Evolutionary conservation across 768 basidiomycete species (phyloP), one percentile per base, ranked within the genome.

Genomic region (Tylopilus intermedius): DNA sequence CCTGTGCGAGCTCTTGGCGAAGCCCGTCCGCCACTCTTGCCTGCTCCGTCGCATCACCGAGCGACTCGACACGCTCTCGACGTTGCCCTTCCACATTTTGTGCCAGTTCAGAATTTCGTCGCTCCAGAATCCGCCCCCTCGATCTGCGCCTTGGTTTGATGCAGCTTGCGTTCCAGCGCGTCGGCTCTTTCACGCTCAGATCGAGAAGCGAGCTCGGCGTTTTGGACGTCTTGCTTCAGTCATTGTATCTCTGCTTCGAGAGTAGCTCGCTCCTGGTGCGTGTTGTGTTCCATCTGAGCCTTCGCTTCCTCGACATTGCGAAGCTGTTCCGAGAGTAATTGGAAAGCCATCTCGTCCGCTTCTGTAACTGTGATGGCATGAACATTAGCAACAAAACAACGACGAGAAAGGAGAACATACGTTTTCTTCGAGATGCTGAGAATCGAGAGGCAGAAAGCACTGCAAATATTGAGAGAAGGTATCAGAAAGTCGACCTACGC

Each of bases 391-490:
- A 46, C 43, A 22, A 46, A 37, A 45, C 24, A 47, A 30, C 37
- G 22, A 39, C 26, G 35, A 22, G 43, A 47, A 32, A 40, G 49
- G 13, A 32, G 38, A 45, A 79, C 86, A 62, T 71, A 92, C 90
- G 79, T 48, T 88, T 81, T 59, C 87, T 76, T 40, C 86, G 79
- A 51, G 88, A 86, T 30, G 77, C 74, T 11, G 81, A 79, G 47
- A 90, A 62, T 27, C 88, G 75, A 14, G 90, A 90, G 39, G 84
- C 76, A 14, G 90, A 91, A 37, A 91, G 75, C 33, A 93, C 90
- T 91, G 48, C 29, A 50, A 52, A 27, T 38, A 14, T 55, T 56
- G n/a, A n/a, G 37, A 47, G 13, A 45, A 51, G 18, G 40, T 2
- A 37, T 33, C 7, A 21, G 3, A 3, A 4, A 26, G 15, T 5